Base-by-base conservation (phyloP, 2,329 filamentous ascomycete genomes). In the Bipolaris oryzae region DNA sequence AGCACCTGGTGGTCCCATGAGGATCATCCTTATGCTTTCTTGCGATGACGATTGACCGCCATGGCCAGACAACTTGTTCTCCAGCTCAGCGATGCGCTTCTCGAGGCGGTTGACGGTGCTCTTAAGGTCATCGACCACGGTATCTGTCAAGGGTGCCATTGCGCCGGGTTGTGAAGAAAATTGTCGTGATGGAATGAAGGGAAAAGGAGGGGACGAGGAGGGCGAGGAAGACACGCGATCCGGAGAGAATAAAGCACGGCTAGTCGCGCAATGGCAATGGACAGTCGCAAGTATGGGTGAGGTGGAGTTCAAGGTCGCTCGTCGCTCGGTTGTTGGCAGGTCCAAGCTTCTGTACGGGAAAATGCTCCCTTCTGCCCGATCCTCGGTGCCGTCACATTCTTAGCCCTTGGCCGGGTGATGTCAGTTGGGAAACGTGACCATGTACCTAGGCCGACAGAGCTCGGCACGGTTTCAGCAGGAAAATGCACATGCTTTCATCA, bases 1-100 rank as follows among this genome's bases (percentile, higher is more conserved):
- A 79, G 95, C 95, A 79, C 95, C 95, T 55, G 95, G 95, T 76
- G 95, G 95, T 35, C 95, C 95, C 82, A 99, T 98, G 74, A 99
- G 83, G 73, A 99, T 92, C 90, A 99, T 96, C 81, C 95, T 89
- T 79, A 99, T 86, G 74, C 89, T 85, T 68, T 89, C 76, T 67
- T 82, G 80, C 67, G 69, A 76, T 75, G 74, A 77, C 69, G 67
- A 44, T 23, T 66, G 61, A 43, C 66, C 64, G 49, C 72, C 64
- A 28, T 70, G 67, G 54, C 78, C 77, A 39, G 78, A 74, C 58
- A 95, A 82, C 75, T 87, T 87, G 74, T 84, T 79, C 80, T 99
- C 95, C 67, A 99, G 86, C 74, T 91, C 85, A 79, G 89, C 88
- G 72, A 99, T 90, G 74, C 94, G 89, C 75, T 86, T 82, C 81